Evolutionary conservation across 495 filamentous ascomycete genomes (phyloP), one percentile per base, ranked within the genome.

Genomic region (Darksidea phi): DNA sequence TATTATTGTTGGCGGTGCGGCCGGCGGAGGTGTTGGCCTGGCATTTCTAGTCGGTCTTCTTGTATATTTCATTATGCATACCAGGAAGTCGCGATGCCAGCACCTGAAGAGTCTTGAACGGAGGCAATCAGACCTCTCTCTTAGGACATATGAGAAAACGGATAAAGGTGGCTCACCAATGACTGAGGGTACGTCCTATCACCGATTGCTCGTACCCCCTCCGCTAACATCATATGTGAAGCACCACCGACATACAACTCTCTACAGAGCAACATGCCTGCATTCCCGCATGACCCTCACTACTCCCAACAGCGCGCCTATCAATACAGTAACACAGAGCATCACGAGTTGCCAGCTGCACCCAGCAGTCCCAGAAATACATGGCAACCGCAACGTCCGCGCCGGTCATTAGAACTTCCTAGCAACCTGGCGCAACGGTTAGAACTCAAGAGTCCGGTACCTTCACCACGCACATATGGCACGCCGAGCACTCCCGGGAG

Each of bases 111-210:
- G 10, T 24, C 32, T 54, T 13, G 36, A 23, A 12, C 52, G 37
- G 24, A 32, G 52, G 32, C 52, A 54, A 42, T 41, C 52, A 42
- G 52, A 54, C 24, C 52, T 54, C 36, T 3, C 52, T 36, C 12
- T 2, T 3, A 42, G 6, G 13, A 23, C 24, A 23, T 2, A 28
- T 42, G 52, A 54, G 1, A 41, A 41, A n/a, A 18, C 37, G 37
- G 36, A 54, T 34, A 32, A 21, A 24, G 34, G 52, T 17, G 52
- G 17, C 23, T 54, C 34, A 2, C 34, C 4, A 41, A 24, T 10
- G 7, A 18, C 37, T 23, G 13, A 12, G 20, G 32, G 52, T 54
- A 54, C 37, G 34, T 17, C 34, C 24, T 26, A n/a, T 15, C 37
- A 12, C n/a, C 38, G 5, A 23, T 42, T 20, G 8, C 11, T 36